These are phyloP conservation scores for Anthracocystis walkeri DNA, from an alignment of 1,284 basidiomycete genomes.

Conservation along the genomic window DNA sequence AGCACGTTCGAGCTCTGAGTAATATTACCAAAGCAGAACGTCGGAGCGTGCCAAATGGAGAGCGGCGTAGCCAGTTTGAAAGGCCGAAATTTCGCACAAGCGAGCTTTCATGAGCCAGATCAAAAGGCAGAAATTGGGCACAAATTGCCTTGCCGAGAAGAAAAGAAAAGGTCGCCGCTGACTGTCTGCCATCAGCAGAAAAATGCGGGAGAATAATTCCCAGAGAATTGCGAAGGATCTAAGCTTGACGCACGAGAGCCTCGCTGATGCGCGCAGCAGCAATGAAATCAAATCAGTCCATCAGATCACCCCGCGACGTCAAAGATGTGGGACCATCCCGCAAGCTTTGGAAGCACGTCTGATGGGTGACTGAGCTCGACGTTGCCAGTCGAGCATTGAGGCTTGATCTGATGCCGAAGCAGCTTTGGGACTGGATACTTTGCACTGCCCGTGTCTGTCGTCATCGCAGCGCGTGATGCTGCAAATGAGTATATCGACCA, in stretches of 20 bases:
- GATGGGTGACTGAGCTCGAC: too few relatives aligned
- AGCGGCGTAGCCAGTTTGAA: constrained; percentile 2
- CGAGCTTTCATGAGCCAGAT: constrained; percentile 25
- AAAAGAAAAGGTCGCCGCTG: constrained; percentile 9
- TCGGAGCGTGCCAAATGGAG: constrained; percentile 1
- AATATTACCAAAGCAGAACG: constrained; percentile 33
- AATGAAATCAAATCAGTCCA: too few relatives aligned
- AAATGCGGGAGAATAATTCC: constrained; percentile 4
- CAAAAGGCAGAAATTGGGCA: too few relatives aligned
- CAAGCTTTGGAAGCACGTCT: background rate
- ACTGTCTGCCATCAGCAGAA: constrained; percentile 1
- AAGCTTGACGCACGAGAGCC: constrained; percentile 31
- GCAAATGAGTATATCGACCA: too few relatives aligned
- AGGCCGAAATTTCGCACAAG: constrained; percentile 17
- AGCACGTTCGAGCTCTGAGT: background rate
- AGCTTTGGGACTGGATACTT: too few relatives aligned
- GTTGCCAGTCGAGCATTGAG: too few relatives aligned
- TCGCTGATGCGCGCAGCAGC: constrained; percentile 3
- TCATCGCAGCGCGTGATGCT: too few relatives aligned
- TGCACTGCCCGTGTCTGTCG: too few relatives aligned
- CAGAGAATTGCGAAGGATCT: constrained; percentile 8
- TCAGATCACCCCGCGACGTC: background rate
- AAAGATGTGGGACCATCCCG: background rate
- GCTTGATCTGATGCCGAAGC: too few relatives aligned
- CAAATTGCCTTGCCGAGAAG: constrained; percentile 7